Percentiles rank a stretch among this genome's conserved stretches.
phyloP scores from a whole-genome alignment of 768 basidiomycete species.

The Candolleomyces eurysporus region DNA sequence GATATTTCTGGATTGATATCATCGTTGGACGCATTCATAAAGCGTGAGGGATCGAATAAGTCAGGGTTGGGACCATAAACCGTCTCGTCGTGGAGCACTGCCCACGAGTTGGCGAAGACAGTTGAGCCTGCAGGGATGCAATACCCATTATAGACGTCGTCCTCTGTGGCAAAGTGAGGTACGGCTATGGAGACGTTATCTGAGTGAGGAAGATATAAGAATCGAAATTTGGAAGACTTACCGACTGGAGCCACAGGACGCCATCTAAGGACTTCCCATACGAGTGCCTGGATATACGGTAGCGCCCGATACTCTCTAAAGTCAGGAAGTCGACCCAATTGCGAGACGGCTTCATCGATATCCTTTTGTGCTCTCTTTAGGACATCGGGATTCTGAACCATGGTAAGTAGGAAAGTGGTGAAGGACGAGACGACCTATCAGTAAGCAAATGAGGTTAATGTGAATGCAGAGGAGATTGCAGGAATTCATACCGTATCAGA shows the following conservation, averaged over 20 bases:
- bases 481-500: too few relatives aligned
- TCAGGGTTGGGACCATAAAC: background rate
- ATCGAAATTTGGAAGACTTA: background rate
- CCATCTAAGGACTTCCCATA: constrained; percentile 4
- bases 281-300: constrained; percentile 4
- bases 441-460: background rate
- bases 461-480: too few relatives aligned
- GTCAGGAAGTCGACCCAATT: background rate
- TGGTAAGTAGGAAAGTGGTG: constrained; percentile 4
- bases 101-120: background rate
- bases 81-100: background rate
- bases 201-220: too few relatives aligned
- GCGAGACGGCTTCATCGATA: background rate
- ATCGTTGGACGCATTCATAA: background rate
- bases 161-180: background rate
- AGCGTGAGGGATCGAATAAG: background rate
- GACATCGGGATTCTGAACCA: constrained; percentile 8
- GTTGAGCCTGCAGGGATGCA: background rate
- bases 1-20: background rate
- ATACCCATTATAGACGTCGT: constrained; percentile 1
- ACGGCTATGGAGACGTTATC: background rate
- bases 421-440: constrained; percentile 7
- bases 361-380: constrained; percentile 12
- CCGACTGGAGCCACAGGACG: background rate
- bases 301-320: background rate